phyloP scores from a whole-genome alignment of 179 eudicot genomes.

The Amaranthus tricolor region DNA sequence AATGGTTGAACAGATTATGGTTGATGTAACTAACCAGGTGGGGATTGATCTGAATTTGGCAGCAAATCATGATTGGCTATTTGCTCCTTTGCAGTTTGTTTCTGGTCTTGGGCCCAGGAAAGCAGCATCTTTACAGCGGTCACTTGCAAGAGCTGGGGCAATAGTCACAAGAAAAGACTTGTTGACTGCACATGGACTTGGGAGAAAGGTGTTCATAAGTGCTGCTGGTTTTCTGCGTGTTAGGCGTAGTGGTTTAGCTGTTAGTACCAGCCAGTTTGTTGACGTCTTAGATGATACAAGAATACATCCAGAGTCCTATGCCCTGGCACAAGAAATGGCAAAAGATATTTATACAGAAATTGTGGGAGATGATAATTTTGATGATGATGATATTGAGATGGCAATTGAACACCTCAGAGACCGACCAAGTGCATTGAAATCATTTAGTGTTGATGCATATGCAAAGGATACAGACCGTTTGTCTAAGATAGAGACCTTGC shows the following conservation, averaged over 20 bases:
- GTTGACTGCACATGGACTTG: constrained; percentile 69
- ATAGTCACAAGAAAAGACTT: constrained; percentile 79
- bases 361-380: constrained; percentile 57
- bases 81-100: constrained; percentile 88
- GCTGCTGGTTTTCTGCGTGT: constrained; percentile 94
- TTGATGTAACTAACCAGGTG: constrained; percentile 95
- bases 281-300: constrained; percentile 96
- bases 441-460: constrained; percentile 62
- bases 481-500: constrained; percentile 70
- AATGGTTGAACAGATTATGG: constrained; percentile 95
- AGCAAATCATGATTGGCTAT: constrained; percentile 92
- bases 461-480: constrained; percentile 50
- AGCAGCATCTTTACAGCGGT: constrained; percentile 84
- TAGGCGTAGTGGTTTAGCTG: constrained; percentile 81
- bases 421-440: constrained; percentile 57
- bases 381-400: constrained; percentile 87
- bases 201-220: constrained; percentile 84
- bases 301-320: constrained; percentile 92
- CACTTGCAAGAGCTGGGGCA: constrained; percentile 73
- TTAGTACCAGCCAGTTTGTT: constrained; percentile 73
- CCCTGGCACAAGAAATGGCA: constrained; percentile 91
- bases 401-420: constrained; percentile 95
- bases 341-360: constrained; percentile 70
- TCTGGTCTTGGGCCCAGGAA: constrained; percentile 99
- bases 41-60: constrained; percentile 94